Conservation (phyloP, 163 green algal genomes). For the Coccomyxa subellipsoidea region DNA sequence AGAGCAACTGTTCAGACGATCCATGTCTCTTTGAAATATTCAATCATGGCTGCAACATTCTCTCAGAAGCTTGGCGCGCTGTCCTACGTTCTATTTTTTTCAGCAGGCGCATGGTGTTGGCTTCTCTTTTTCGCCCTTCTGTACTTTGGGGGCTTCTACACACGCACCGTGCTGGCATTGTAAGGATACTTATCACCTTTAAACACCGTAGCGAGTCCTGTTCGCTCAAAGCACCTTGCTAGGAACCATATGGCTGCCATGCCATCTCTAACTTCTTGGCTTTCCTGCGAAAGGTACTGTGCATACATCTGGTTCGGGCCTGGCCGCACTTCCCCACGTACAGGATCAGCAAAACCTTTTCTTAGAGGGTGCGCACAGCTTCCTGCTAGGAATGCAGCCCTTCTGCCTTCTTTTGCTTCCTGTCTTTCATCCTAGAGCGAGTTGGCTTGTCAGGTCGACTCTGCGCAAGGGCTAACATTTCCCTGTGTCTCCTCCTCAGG, state of each 20-base stretch:
- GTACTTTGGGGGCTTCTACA: not conserved
- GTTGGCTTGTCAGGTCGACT: not conserved
- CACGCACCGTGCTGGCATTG: not conserved
- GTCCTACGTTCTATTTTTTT: not conserved
- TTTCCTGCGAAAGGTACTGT: not conserved
- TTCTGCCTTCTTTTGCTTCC: too few species aligned
- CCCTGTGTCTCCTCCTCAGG: not conserved
- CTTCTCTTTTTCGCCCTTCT: slow-evolving; percentile 1
- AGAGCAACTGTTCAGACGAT: too few species aligned
- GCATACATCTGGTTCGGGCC: not conserved
- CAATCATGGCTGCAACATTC: not conserved
- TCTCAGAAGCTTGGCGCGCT: slow-evolving; percentile 1
- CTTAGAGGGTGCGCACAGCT: not conserved
- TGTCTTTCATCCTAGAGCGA: too few species aligned
- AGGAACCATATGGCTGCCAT: not conserved
- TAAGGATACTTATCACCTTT: not conserved
- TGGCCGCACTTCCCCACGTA: not conserved
- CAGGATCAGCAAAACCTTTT: not conserved
- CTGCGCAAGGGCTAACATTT: not conserved
- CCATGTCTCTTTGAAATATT: too few species aligned
- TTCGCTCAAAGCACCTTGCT: not conserved
- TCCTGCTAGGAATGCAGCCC: not conserved
- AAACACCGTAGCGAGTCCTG: not conserved
- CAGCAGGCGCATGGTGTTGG: not conserved
- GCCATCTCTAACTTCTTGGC: not conserved